These are phyloP conservation scores for Stentor coeruleus DNA, from an alignment of 73 alveolate genomes.

Conservation along the genomic window DNA sequence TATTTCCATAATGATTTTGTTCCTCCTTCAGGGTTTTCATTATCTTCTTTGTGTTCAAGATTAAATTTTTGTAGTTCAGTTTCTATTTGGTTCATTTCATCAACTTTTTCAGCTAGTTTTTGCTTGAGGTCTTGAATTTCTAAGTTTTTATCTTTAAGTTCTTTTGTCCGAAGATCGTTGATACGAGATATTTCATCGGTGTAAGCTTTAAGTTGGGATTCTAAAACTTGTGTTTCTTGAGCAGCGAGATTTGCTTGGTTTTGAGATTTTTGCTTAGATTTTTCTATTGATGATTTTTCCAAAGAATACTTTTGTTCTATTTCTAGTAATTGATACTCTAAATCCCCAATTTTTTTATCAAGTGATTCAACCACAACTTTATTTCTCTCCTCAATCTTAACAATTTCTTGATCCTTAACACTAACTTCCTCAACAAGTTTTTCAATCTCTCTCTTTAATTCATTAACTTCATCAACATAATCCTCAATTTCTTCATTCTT, in stretches of 20 bases:
- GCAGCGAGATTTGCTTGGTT: not conserved
- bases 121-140: conserved; percentile 2
- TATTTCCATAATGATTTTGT: not conserved
- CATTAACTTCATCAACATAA: not conserved
- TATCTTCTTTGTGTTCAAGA: not conserved
- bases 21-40: not conserved
- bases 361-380: not conserved
- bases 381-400: not conserved
- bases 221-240: not conserved
- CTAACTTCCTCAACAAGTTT: not conserved
- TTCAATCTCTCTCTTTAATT: too few relatives aligned
- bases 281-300: not conserved
- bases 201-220: not conserved
- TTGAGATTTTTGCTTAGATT: not conserved
- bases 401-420: not conserved
- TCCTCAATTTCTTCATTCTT: not conserved
- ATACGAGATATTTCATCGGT: not conserved
- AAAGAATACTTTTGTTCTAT: not conserved
- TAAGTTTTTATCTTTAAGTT: not conserved
- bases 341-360: not conserved
- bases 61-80: not conserved
- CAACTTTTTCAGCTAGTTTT: not conserved
- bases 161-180: not conserved
- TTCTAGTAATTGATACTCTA: not conserved
- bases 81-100: not conserved